These are phyloP conservation scores for Russula sp. DNA, from an alignment of 768 basidiomycete species.

Conservation along the genomic window DNA sequence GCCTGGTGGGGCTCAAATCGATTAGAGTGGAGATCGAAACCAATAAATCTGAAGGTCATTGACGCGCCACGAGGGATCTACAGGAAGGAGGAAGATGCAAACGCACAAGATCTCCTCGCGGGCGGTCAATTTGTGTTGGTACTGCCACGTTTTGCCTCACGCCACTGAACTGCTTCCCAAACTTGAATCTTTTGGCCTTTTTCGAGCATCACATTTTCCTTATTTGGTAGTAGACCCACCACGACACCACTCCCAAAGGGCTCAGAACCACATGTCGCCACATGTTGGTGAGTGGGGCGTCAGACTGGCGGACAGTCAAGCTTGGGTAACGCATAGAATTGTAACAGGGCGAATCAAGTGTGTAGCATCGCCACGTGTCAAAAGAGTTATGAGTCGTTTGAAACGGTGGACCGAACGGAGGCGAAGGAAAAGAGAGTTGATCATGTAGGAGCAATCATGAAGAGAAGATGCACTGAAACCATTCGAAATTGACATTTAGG, in stretches of 20 bases:
- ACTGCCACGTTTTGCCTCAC: too few species aligned
- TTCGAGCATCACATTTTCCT: too few species aligned
- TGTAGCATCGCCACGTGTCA: slow-evolving; percentile 4
- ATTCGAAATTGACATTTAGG: neutral
- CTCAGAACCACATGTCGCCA: neutral
- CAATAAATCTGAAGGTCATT: slow-evolving; percentile 13
- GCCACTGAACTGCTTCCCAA: too few species aligned
- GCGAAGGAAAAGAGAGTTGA: slow-evolving; percentile 7
- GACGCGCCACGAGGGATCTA: slow-evolving; percentile 13
- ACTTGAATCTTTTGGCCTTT: too few species aligned
- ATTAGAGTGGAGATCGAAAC: slow-evolving; percentile 18
- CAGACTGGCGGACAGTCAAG: neutral
- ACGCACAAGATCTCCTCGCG: neutral
- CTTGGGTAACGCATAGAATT: neutral
- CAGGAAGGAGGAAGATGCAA: neutral
- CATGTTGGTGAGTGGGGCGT: neutral
- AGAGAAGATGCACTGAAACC: slow-evolving; percentile 11
- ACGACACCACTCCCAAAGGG: too few species aligned
- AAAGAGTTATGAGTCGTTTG: neutral
- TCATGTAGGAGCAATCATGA: slow-evolving; percentile 5
- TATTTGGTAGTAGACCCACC: too few species aligned
- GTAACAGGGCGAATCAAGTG: neutral
- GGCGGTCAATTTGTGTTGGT: neutral
- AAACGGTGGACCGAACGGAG: slow-evolving; percentile 6
- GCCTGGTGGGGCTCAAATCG: neutral